Base-by-base conservation (phyloP, 257 asterid species). In the Jasminum sambac region DNA sequence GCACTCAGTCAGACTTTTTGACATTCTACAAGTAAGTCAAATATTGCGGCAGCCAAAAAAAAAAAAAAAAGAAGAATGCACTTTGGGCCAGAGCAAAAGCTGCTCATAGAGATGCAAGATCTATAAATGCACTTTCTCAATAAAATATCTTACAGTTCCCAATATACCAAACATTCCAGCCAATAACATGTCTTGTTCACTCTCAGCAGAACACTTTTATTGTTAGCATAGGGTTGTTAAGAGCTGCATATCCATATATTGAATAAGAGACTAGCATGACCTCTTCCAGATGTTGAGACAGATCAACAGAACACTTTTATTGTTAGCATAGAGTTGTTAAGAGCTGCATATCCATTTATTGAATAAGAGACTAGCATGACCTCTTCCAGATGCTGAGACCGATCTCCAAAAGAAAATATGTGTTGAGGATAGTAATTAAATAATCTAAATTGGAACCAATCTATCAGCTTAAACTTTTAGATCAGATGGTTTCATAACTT, bases 31-130 rank as follows among this genome's bases (percentile, higher is more conserved):
- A 26, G 16, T 26, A 58, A 13, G 43, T 58, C 58, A 39, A 40
- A 58, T 41, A n/a, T n/a, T n/a, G n/a, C n/a, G n/a, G n/a, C n/a
- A n/a, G n/a, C n/a, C n/a, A n/a, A n/a, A n/a, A n/a, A n/a, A 25
- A 57, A 52, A 64, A 64, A 46, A 63, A 62, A 42, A 36, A 57
- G n/a, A n/a, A n/a, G n/a, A n/a, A n/a, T n/a, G n/a, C 8, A 26
- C 23, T 50, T 41, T 65, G 23, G n/a, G n/a, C 58, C 25, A 1
- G 19, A 0, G 25, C n/a, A 9, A 48, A 1, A 48, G 19, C n/a
- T 48, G 58, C 58, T 46, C 24, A n/a, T 48, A n/a, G 24, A n/a
- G 58, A n/a, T 7, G 24, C 24, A 48, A 50, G n/a, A 50, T 50
- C 59, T n/a, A 50, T 50, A 50, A 50, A 16, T 23, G 11, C 59